Evolutionary conservation across 2,329 filamentous ascomycete species (phyloP), one percentile per base, ranked within the genome.

Genomic region (Phialocephala sp.): DNA sequence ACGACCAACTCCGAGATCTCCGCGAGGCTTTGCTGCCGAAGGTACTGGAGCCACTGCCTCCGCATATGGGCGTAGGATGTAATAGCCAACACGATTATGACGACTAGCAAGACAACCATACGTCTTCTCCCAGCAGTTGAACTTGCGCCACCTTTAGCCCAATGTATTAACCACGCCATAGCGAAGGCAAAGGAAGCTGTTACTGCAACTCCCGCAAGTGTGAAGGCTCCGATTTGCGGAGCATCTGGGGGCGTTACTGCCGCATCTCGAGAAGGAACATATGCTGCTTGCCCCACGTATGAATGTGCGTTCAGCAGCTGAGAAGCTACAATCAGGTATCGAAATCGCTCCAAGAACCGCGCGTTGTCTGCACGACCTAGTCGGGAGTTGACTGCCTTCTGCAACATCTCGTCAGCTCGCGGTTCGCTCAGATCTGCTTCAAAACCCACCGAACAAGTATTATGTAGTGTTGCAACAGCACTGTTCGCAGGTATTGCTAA

Each of bases 251-350:
- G 36, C 24, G 69, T 62, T 12, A 69, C 47, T 5, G 68, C 45
- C 24, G 61, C 45, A 64, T 73, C 67, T 55, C 69, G 70, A 50
- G 63, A 68, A 71, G 65, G 69, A 41, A 63, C 71, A 70, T 69
- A 68, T 65, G 47, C 67, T 64, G 66, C 66, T 55, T 81, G 80
- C 20, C 79, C 81, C 58, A 81, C 71, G 63, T 85, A 87, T 4
- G 86, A 84, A 71, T 91, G 86, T 47, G 91, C 91, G 73, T 88
- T 93, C 47, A 97, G 83, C 15, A 97, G 85, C 76, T 97, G 93
- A 24, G 94, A 97, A 59, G 93, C 93, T 74, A 97, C 91, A 70
- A 97, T 92, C 24, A 92, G 91, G 79, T 97, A 97, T 69, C 94
- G 91, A 75, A 97, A 97, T 75, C 93, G 91, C 79, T 97, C 94